These are phyloP conservation scores for Ustilago lituana DNA, from an alignment of 1,284 basidiomycete genomes.

Conservation along the genomic window DNA sequence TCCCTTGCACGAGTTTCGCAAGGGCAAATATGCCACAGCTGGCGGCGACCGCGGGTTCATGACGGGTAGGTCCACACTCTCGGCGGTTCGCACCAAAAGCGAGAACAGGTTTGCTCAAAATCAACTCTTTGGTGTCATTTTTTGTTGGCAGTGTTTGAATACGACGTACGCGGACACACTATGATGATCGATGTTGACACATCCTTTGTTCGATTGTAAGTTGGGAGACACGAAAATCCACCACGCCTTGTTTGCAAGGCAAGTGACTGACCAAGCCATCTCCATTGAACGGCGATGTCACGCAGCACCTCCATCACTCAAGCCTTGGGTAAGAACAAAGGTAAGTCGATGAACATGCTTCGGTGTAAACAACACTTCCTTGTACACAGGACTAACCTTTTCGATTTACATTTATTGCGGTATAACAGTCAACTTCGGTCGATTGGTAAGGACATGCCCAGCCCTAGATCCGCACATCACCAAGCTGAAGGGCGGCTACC, in stretches of 20 bases:
- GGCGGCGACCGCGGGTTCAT: slow-evolving; percentile 43
- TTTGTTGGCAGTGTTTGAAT: slow-evolving; percentile 42
- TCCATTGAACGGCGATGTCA: not conserved
- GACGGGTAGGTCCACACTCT: slow-evolving; percentile 23
- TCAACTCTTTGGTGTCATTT: not conserved
- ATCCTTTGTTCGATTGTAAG: slow-evolving; percentile 49
- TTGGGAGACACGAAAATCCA: too few relatives aligned
- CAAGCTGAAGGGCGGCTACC: slow-evolving; percentile 53
- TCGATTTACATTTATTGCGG: too few relatives aligned
- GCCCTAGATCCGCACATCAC: slow-evolving; percentile 44
- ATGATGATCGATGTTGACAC: slow-evolving; percentile 57
- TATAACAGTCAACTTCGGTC: slow-evolving; percentile 40
- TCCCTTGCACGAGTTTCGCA: slow-evolving; percentile 25
- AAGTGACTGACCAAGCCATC: too few relatives aligned
- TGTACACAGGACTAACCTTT: too few relatives aligned
- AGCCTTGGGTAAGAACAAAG: slow-evolving; percentile 48
- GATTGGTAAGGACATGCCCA: slow-evolving; percentile 31
- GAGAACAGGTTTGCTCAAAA: too few relatives aligned
- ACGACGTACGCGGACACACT: slow-evolving; percentile 38
- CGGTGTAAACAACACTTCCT: too few relatives aligned
- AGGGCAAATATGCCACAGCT: slow-evolving; percentile 44
- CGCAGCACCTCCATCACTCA: slow-evolving; percentile 51
- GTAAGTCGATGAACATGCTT: slow-evolving; percentile 4
- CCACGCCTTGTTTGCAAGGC: too few relatives aligned
- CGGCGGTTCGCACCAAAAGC: too few relatives aligned